Conservation (phyloP, 2,329 filamentous ascomycete species). For the Trichothecium roseum region DNA sequence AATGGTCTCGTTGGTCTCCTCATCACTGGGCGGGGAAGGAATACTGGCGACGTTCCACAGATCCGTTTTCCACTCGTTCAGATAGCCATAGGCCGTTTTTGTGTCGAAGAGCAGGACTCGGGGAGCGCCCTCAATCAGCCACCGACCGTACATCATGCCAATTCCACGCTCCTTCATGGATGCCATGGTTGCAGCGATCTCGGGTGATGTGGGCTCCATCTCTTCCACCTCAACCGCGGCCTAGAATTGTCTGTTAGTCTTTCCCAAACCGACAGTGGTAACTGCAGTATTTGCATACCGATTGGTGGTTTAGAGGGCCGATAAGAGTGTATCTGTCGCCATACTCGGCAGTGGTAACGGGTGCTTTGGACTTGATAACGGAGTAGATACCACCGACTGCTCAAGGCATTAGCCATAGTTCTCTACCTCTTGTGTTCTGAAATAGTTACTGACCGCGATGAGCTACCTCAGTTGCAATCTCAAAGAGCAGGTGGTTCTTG, state of each 20-base stretch:
- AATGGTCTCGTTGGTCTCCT: conserved; percentile 95
- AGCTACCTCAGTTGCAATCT: conserved; percentile 93
- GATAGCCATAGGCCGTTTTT: conserved; percentile 78
- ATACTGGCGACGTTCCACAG: conserved; percentile 90
- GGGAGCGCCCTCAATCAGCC: conserved; percentile 94
- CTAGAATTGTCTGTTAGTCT: conserved; percentile 32
- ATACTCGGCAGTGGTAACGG: conserved; percentile 97
- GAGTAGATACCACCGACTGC: conserved; percentile 97
- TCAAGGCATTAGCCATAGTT: conserved; percentile 2
- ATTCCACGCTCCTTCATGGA: conserved; percentile 91
- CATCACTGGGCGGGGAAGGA: conserved; percentile 81
- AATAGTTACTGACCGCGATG: conserved; percentile 63
- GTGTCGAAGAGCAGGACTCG: conserved; percentile 92
- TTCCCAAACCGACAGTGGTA: not conserved
- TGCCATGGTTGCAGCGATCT: conserved; percentile 72
- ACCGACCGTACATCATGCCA: conserved; percentile 83
- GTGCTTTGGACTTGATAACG: conserved; percentile 96
- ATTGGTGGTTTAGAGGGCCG: conserved; percentile 84
- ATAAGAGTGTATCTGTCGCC: conserved; percentile 93
- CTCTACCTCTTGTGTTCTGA: not conserved
- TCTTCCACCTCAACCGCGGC: conserved; percentile 97
- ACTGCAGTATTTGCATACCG: conserved; percentile 43
- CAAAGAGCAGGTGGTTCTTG: conserved; percentile 91
- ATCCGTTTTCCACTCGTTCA: conserved; percentile 96
- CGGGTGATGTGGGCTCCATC: conserved; percentile 71